phyloP scores from a whole-genome alignment of 495 filamentous ascomycete species.

The Terfezia boudieri region DNA sequence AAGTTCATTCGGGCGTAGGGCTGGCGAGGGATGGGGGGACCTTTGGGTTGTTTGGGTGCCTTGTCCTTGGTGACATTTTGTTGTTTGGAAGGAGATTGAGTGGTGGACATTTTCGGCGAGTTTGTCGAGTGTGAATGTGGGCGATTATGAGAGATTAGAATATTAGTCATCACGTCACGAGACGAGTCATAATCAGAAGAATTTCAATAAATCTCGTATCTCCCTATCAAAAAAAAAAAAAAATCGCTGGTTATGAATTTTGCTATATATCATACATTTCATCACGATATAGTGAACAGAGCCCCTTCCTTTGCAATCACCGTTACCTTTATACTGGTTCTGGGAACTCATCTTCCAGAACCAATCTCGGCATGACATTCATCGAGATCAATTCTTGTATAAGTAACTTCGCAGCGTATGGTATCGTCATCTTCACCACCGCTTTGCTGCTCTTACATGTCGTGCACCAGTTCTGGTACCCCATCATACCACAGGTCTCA shows the following conservation, averaged over 20 bases:
- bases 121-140: too few relatives aligned
- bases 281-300: not conserved
- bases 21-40: too few relatives aligned
- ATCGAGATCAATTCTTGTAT: slow-evolving; percentile 94
- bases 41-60: too few relatives aligned
- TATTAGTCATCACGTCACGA: not conserved
- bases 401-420: slow-evolving; percentile 94
- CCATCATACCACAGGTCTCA: slow-evolving; percentile 80
- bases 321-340: not conserved
- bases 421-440: slow-evolving; percentile 80
- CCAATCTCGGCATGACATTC: slow-evolving; percentile 75
- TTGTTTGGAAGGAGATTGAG: too few relatives aligned
- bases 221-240: too few relatives aligned
- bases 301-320: not conserved
- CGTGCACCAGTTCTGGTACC: slow-evolving; percentile 79
- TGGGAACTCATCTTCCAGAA: slow-evolving; percentile 82
- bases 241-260: not conserved
- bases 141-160: too few relatives aligned
- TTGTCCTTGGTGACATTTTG: too few relatives aligned
- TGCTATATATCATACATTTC: not conserved
- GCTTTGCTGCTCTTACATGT: slow-evolving; percentile 60
- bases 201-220: not conserved
- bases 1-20: too few relatives aligned
- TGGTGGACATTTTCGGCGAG: too few relatives aligned
- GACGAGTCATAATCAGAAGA: not conserved